Conservation (phyloP, 768 basidiomycete species). For the Rhodocollybia butyracea region DNA sequence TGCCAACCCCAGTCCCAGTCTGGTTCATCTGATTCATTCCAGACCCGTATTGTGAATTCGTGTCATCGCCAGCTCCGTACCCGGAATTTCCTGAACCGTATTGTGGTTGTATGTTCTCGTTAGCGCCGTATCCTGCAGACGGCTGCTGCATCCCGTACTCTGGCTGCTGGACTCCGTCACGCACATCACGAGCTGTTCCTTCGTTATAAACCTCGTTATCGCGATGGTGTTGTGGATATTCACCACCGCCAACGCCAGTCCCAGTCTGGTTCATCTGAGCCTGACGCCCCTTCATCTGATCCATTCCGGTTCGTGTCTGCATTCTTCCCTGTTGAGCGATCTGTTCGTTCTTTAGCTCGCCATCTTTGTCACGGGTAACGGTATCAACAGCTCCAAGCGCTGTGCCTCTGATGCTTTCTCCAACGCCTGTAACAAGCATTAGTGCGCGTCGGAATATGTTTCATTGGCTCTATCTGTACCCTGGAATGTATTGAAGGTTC, state of each 20-base stretch:
- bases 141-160: too few relatives aligned
- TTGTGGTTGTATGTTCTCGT: not conserved
- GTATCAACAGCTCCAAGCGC: slow-evolving; percentile 5
- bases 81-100: not conserved
- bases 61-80: not conserved
- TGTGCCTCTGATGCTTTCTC: slow-evolving; percentile 2
- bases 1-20: too few relatives aligned
- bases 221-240: slow-evolving; percentile 3
- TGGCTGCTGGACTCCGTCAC: too few relatives aligned
- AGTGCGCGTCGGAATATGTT: not conserved
- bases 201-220: slow-evolving; percentile 4
- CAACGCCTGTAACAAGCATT: not conserved
- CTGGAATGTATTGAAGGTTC: not conserved
- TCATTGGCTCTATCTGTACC: not conserved
- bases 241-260: too few relatives aligned
- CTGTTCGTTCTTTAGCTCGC: not conserved
- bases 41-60: too few relatives aligned
- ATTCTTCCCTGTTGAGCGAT: not conserved
- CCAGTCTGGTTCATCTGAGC: not conserved
- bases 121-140: too few relatives aligned
- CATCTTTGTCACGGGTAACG: not conserved
- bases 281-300: not conserved
- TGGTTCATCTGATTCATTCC: too few relatives aligned
- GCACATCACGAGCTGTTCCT: not conserved
- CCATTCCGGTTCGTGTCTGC: not conserved